Conservation (phyloP, 495 filamentous ascomycete genomes). For the Penicillium silybi region DNA sequence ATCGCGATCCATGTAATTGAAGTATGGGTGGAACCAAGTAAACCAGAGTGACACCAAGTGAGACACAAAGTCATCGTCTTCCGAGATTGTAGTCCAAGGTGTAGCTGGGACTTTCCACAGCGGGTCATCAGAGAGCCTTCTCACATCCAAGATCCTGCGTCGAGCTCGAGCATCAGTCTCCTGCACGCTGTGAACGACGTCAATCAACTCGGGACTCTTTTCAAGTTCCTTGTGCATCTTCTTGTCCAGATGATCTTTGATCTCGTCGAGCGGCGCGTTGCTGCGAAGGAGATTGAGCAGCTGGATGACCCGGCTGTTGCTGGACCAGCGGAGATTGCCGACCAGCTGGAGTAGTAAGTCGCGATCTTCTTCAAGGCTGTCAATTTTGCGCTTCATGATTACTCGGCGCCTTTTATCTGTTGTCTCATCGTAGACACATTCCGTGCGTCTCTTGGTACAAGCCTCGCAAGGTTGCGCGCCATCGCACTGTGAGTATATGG, state of each 20-base stretch:
- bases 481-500: slow-evolving; percentile 29
- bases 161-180: not conserved
- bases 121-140: not conserved
- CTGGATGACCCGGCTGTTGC: slow-evolving; percentile 13
- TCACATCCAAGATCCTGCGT: not conserved
- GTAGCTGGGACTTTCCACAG: slow-evolving; percentile 29
- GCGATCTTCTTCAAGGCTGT: slow-evolving; percentile 28
- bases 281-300: slow-evolving; percentile 35
- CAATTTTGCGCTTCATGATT: slow-evolving; percentile 34
- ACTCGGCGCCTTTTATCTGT: slow-evolving; percentile 33
- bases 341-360: slow-evolving; percentile 26
- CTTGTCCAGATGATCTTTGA: slow-evolving; percentile 28
- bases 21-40: slow-evolving; percentile 40
- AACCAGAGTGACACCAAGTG: slow-evolving; percentile 44
- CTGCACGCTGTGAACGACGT: slow-evolving; percentile 1
- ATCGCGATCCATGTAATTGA: slow-evolving; percentile 40
- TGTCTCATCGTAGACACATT: slow-evolving; percentile 30
- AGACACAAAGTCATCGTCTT: slow-evolving; percentile 46
- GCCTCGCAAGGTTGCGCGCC: slow-evolving; percentile 29
- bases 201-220: slow-evolving; percentile 22
- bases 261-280: slow-evolving; percentile 29
- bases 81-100: slow-evolving; percentile 46
- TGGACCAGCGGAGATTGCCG: slow-evolving; percentile 23
- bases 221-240: slow-evolving; percentile 20
- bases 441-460: slow-evolving; percentile 25